Evolutionary conservation across 2,329 filamentous ascomycete species (phyloP).

Genomic region (Xylaria sp.): DNA sequence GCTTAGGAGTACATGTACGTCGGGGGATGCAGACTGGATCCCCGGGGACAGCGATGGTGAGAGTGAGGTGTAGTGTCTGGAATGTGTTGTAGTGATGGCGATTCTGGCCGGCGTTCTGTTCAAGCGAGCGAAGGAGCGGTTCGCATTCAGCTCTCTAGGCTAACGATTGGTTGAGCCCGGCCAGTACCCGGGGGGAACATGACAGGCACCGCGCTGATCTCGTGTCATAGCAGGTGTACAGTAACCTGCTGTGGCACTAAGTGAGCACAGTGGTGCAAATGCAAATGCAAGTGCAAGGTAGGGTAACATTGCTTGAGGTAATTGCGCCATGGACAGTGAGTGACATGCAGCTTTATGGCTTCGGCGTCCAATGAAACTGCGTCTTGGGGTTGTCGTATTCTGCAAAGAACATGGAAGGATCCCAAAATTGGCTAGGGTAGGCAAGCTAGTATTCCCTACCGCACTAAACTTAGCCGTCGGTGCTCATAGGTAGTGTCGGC

Average conservation of each 20-base stretch:
- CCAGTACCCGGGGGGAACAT: not conserved
- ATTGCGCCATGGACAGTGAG: slow-evolving; percentile 17
- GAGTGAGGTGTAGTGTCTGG: slow-evolving; percentile 1
- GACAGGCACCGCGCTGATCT: slow-evolving; percentile 13
- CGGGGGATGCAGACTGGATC: not conserved
- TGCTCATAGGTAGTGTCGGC: not conserved
- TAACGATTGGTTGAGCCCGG: slow-evolving; percentile 11
- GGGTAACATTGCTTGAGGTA: slow-evolving; percentile 24
- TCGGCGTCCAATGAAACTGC: slow-evolving; percentile 29
- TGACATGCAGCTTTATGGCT: slow-evolving; percentile 27
- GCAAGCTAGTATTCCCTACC: not conserved
- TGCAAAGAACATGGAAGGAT: slow-evolving; percentile 11
- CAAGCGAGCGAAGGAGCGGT: slow-evolving; percentile 28
- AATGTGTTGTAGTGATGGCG: slow-evolving; percentile 2
- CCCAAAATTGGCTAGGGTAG: slow-evolving; percentile 13
- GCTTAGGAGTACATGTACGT: slow-evolving; percentile 1
- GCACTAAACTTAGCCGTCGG: not conserved
- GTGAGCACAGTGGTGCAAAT: slow-evolving; percentile 17
- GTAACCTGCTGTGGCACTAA: not conserved
- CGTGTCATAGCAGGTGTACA: slow-evolving; percentile 17
- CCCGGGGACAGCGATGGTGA: not conserved
- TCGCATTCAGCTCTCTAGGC: slow-evolving; percentile 32
- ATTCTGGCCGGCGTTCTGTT: not conserved
- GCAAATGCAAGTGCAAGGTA: slow-evolving; percentile 8
- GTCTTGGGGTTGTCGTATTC: slow-evolving; percentile 18